Conservation (phyloP, 176 grass and related monocot genomes). For the Rhynchospora tenuis region DNA sequence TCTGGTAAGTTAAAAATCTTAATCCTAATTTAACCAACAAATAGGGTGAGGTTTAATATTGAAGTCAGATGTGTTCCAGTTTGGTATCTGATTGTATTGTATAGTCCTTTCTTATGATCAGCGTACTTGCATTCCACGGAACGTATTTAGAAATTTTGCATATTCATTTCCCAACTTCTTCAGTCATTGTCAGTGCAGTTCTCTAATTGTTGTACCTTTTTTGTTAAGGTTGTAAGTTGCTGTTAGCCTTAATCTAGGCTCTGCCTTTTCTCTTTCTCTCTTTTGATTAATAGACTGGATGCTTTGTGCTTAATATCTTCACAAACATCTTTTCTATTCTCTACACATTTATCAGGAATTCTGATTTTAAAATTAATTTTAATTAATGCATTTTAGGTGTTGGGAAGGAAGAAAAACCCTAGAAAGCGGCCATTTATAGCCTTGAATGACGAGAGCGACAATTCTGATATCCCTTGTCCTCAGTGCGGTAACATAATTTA, state of each 20-base stretch:
- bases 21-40: neutral
- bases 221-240: neutral
- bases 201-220: neutral
- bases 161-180: neutral
- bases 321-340: neutral
- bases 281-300: neutral
- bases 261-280: neutral
- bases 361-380: neutral
- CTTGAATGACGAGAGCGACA: conserved; percentile 34
- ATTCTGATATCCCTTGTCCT: conserved; percentile 51
- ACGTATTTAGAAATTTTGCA: neutral
- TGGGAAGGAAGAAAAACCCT: conserved; percentile 51
- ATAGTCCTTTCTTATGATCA: neutral
- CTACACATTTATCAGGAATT: neutral
- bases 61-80: neutral
- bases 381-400: conserved; percentile 28
- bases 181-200: neutral
- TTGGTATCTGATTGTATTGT: neutral
- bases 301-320: neutral
- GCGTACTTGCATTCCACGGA: neutral
- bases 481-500: conserved; percentile 54
- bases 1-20: conserved; percentile 52
- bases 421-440: conserved; percentile 48
- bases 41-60: neutral
- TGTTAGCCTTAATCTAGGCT: neutral